Evolutionary conservation across 2,329 filamentous ascomycete genomes (phyloP).

Genomic region (Myriosclerotinia curreyana): DNA sequence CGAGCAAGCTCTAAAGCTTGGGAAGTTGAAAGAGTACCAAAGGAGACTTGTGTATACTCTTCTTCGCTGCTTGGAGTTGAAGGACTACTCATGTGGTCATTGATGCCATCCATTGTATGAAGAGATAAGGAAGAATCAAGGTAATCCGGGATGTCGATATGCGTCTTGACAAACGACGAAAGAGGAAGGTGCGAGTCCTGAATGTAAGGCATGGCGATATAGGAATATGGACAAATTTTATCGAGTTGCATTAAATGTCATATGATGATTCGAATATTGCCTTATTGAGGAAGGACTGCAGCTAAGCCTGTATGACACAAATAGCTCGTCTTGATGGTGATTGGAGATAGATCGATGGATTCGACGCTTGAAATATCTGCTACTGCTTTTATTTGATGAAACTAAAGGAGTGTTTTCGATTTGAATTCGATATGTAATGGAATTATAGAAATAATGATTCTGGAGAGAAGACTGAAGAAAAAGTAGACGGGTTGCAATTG

Average conservation of each 20-base stretch:
- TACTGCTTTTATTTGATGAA: background rate
- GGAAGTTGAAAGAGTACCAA: slow-evolving; percentile 45
- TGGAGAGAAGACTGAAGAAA: slow-evolving; percentile 4
- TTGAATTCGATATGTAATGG: slow-evolving; percentile 2
- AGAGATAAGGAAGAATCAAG: slow-evolving; percentile 24
- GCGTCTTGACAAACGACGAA: slow-evolving; percentile 23
- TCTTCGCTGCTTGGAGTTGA: slow-evolving; percentile 23
- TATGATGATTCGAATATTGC: slow-evolving; percentile 11
- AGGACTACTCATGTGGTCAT: too few species aligned
- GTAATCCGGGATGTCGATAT: slow-evolving; percentile 21
- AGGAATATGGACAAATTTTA: slow-evolving; percentile 5
- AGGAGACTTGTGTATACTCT: slow-evolving; percentile 23
- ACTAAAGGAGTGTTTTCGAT: slow-evolving; percentile 3
- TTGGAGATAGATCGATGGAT: background rate
- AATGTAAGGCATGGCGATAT: slow-evolving; percentile 29
- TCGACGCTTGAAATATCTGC: slow-evolving; percentile 5
- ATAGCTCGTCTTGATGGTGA: slow-evolving; percentile 9
- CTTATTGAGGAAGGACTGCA: background rate
- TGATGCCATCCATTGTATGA: slow-evolving; percentile 26
- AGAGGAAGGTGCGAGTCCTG: slow-evolving; percentile 30
- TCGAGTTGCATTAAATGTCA: slow-evolving; percentile 9
- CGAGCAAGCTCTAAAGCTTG: slow-evolving; percentile 73
- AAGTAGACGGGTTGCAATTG: background rate
- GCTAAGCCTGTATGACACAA: slow-evolving; percentile 9
- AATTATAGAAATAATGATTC: background rate